A percentile compares a stretch with the other conserved stretches of the same genome.
Conservation (phyloP, 1,284 basidiomycete genomes). For the Boletus subluridellus region DNA sequence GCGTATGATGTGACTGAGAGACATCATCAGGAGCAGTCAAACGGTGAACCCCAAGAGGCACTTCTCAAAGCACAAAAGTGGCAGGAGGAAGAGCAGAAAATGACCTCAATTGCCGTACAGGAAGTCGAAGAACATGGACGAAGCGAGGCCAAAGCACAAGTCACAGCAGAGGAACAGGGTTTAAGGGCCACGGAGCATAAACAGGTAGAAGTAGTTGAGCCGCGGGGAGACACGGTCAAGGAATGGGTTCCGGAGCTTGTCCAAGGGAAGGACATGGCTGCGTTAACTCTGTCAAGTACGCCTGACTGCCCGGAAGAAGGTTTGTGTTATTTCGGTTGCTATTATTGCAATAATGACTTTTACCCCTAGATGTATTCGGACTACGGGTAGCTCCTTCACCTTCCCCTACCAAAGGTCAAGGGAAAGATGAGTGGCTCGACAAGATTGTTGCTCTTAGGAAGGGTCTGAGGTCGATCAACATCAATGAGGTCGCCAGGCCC, state of each 20-base stretch:
- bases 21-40: slow-evolving; percentile 27
- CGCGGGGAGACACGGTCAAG: slow-evolving; percentile 1
- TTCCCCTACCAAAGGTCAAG: slow-evolving; percentile 32
- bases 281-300: neutral
- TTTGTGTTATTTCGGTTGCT: slow-evolving; percentile 13
- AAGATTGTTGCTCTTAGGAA: slow-evolving; percentile 49
- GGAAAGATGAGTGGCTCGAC: slow-evolving; percentile 39
- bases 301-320: slow-evolving; percentile 23
- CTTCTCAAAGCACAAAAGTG: slow-evolving; percentile 20
- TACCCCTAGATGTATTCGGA: slow-evolving; percentile 54
- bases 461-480: slow-evolving; percentile 57
- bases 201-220: slow-evolving; percentile 18
- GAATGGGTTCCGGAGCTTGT: neutral
- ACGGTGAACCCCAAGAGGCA: slow-evolving; percentile 27
- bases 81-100: slow-evolving; percentile 30
- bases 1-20: slow-evolving; percentile 16
- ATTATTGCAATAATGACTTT: slow-evolving; percentile 1
- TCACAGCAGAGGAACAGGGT: slow-evolving; percentile 26
- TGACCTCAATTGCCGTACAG: slow-evolving; percentile 10
- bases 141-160: slow-evolving; percentile 29
- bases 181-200: neutral
- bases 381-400: slow-evolving; percentile 38
- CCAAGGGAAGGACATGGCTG: neutral
- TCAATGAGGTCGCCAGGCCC: slow-evolving; percentile 54
- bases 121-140: slow-evolving; percentile 31